Base-by-base conservation (phyloP, 352 stramenopile genomes). In the Phytophthora tubulina region DNA sequence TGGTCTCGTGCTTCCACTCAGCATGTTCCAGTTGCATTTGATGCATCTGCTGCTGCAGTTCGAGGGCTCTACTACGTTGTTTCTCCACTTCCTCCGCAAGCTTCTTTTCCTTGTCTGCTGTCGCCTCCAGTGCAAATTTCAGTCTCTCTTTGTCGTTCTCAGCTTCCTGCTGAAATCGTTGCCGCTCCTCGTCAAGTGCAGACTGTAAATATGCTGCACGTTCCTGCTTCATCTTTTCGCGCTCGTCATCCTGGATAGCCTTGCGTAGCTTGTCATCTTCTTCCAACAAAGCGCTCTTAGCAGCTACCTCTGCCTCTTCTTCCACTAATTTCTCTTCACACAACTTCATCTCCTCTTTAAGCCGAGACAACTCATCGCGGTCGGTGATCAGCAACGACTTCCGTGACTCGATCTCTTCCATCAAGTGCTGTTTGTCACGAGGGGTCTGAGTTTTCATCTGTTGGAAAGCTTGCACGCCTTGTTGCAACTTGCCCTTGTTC, bases 401-500 rank as follows among this genome's bases (percentile, higher is more conserved):
- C 32, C 80, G 75, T 1, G 72, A 67, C 52, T 92, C 86, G 14
- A 91, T 93, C 33, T 82, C 63, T 27, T 86, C 75, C 74, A 96
- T 89, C 8, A 92, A 72, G 11, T 70, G 38, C 56, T 90, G 77
- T 46, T 88, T 86, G 21, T 95, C 86, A 35, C 79, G 67, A 0
- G 57, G 39, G 6, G 67, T 63, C 15, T 93, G 72, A 0, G 73
- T 38, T 11, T 72, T 45, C 15, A 84, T 71, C 39, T 84, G 53
- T 51, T 98, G 84, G 62, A 97, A 98, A 3, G 70, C 59, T 41
- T 88, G 78, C 27, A 98, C 96, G 9, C 90, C 82, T 3, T 72
- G 44, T 64, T 96, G 87, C 1, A 97, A 71, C 57, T 86, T 82
- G 48, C 48, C 73, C 69, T 97, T 96, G 63, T 93, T 82, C 6